Evolutionary conservation across 352 stramenopile species (phyloP), one percentile per base, ranked within the genome.

Genomic region (Phytophthora sp.): DNA sequence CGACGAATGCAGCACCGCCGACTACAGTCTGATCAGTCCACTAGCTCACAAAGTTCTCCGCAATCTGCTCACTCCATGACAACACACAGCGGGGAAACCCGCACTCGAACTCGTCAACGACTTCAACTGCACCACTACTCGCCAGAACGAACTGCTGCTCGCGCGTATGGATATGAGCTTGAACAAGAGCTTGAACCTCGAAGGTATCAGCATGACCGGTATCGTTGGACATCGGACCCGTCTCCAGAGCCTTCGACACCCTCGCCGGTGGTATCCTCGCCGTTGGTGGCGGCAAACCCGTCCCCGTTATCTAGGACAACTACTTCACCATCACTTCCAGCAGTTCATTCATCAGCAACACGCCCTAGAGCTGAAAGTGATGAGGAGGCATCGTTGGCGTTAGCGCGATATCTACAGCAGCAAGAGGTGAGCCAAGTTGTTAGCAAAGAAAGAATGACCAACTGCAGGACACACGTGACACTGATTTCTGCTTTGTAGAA

Each of bases 391-490:
- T 91, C 82, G 3, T 32, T 91, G n/a, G 82, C 79, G 4, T 43
- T 89, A 15, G 80, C 82, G 0, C 76, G 74, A 28, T 92, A 89
- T 52, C 63, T 92, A 12, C 82, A 92, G 32, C 74, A 89, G 26
- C 68, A 92, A 77, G 82, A 92, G 77, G 82, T 89, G 41, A 5
- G 7, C 2, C 13, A 28, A 44, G 1, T 6, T 54, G 3, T 15
- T 42, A 20, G 15, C 11, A 17, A 37, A 34, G 4, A 17, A 12
- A n/a, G n/a, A n/a, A n/a, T n/a, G 5, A 21, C 28, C n/a, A n/a
- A 34, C 28, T 34, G 8, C 42, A 39, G 21, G 20, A 52, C 50
- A 41, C 23, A 69, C 3, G 56, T 12, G n/a, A 34, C 3, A 45
- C 7, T 68, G 24, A 23, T 54, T 13, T 11, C n/a, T 44, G 17